These are phyloP conservation scores for Colletotrichum musae DNA, from an alignment of 2,329 filamentous ascomycete species.

Conservation along the genomic window DNA sequence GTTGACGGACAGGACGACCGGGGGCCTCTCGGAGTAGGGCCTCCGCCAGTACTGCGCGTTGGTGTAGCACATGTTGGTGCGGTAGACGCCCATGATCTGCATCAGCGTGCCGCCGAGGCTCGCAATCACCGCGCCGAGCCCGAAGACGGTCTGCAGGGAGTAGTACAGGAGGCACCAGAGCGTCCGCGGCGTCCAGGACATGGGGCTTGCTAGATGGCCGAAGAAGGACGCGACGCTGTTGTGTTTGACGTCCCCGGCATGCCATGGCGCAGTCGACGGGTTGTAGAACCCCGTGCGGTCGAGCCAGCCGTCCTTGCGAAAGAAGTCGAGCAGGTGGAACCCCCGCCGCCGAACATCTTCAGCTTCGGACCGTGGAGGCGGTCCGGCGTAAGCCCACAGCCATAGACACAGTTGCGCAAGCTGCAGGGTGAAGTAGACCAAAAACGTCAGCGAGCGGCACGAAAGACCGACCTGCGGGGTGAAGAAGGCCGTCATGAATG, in stretches of 20 bases:
- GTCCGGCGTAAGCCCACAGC: conserved; percentile 45
- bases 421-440: conserved; percentile 39
- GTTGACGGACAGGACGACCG: conserved; percentile 41
- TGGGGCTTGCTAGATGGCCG: conserved; percentile 16
- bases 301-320: conserved; percentile 43
- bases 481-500: conserved; percentile 45
- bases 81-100: conserved; percentile 47
- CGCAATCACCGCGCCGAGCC: conserved; percentile 59
- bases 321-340: conserved; percentile 21
- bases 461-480: conserved; percentile 45
- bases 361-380: not conserved
- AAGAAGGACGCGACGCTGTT: not conserved
- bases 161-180: conserved; percentile 44
- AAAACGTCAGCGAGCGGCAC: conserved; percentile 45
- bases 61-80: conserved; percentile 43
- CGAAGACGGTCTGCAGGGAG: conserved; percentile 34
- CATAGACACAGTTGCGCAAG: conserved; percentile 44
- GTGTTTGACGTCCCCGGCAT: not conserved
- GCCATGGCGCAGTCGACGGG: conserved; percentile 40
- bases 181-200: conserved; percentile 20
- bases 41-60: conserved; percentile 42
- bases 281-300: conserved; percentile 42
- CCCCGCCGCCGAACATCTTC: not conserved
- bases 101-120: conserved; percentile 45
- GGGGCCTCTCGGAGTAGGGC: conserved; percentile 34